phyloP scores from a whole-genome alignment of 2,329 filamentous ascomycete genomes.

The Cladophialophora psammophila region DNA sequence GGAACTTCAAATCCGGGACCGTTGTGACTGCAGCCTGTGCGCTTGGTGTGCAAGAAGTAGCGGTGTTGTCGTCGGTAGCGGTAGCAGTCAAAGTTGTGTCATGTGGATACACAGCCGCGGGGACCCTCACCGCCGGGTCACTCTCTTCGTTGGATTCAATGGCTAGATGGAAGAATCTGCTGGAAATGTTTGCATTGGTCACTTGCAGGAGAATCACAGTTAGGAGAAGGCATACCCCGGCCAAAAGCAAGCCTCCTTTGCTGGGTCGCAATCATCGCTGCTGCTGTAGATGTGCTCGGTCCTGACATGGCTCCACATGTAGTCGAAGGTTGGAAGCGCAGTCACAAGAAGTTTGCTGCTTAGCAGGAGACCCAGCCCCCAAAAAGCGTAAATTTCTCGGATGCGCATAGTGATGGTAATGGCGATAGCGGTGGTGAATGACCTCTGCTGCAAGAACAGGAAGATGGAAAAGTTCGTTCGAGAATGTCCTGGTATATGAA shows the following conservation, averaged over 20 bases:
- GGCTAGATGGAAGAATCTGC: background rate
- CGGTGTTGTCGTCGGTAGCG: constrained; percentile 3
- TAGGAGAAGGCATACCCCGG: background rate
- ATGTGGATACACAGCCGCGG: constrained; percentile 28
- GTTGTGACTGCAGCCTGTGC: background rate
- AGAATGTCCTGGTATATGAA: constrained; percentile 19
- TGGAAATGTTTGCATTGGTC: background rate
- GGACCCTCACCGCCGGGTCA: constrained; percentile 19
- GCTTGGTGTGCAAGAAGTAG: background rate
- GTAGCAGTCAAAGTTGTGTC: constrained; percentile 19
- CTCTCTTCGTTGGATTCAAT: background rate
- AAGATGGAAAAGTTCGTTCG: background rate
- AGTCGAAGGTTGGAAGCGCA: constrained; percentile 26
- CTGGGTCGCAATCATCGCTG: background rate
- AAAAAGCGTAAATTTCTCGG: constrained; percentile 5
- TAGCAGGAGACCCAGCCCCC: constrained; percentile 14
- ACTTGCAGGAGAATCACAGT: constrained; percentile 2
- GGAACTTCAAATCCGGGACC: background rate
- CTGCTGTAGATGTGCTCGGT: constrained; percentile 10
- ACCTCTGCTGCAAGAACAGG: background rate
- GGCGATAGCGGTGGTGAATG: background rate
- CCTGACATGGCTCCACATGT: constrained; percentile 22
- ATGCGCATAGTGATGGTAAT: constrained; percentile 17
- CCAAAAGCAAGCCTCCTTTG: constrained; percentile 12
- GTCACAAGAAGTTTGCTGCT: constrained; percentile 19